Evolutionary conservation across 2,329 filamentous ascomycete genomes (phyloP), one percentile per base, ranked within the genome.

Genomic region (Diaporthe helianthi): DNA sequence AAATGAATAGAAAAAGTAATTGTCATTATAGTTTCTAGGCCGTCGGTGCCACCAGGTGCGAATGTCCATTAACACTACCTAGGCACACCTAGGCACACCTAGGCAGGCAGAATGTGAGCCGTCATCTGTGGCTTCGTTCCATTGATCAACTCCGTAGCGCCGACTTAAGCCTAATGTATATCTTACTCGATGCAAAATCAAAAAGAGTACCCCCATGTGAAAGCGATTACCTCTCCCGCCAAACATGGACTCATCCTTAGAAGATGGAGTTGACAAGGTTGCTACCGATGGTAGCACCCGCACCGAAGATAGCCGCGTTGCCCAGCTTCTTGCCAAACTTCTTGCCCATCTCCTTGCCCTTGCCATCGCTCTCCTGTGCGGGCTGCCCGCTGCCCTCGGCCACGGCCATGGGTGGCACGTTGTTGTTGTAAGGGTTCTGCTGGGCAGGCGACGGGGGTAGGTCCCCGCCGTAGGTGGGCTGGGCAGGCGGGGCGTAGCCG

Each of bases 291-390:
- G 93, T 96, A 60, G 95, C 94, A 80, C 95, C 94, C 58, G 95
- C 95, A 79, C 95, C 95, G 76, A 97, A 97, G 74, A 98, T 93
- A 33, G 94, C 93, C 53, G 87, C 86, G 75, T 90, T 90, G 8
- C 95, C 95, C 76, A 95, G 80, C 85, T 98, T 98, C 88, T 97
- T 97, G 74, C 95, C 94, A 80, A 98, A 92, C 83, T 98, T 98
- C 89, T 97, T 97, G 68, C 93, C 94, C 68, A 90, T 87, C 80
- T 93, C 86, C 72, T 89, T 86, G 19, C 90, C 83, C 83, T 96
- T 96, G 10, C 82, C 84, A 52, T 83, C 83, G 41, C 83, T 84
- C 15, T 82, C 82, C 41, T 78, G 75, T 22, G 80, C 74, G 36
- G 75, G 78, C 71, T 78, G 79, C 73, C 73, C 75, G 68, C 81